Percentiles rank a stretch among this genome's conserved stretches.
Conservation (phyloP, 2,329 filamentous ascomycete species). For the Metarhizium sp. region DNA sequence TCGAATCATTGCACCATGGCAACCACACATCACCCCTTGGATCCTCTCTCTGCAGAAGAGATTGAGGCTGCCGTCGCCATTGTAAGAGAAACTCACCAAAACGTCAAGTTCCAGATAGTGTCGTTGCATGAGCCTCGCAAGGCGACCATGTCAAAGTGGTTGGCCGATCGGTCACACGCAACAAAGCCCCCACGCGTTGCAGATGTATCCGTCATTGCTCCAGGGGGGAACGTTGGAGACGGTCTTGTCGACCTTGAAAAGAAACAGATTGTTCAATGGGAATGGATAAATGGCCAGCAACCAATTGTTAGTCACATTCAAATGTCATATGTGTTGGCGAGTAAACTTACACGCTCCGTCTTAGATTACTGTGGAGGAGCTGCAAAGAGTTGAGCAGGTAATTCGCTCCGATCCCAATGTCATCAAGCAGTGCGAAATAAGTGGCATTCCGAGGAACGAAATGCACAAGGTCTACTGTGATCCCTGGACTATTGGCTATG, state of each 20-base stretch:
- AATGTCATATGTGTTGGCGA: no score
- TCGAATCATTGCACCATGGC: neutral
- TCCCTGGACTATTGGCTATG: slow-evolving; percentile 92
- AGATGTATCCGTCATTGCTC: slow-evolving; percentile 70
- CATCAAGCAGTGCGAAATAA: slow-evolving; percentile 74
- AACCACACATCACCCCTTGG: slow-evolving; percentile 54
- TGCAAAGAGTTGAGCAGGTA: slow-evolving; percentile 67
- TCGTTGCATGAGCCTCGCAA: slow-evolving; percentile 77
- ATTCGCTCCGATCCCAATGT: slow-evolving; percentile 69
- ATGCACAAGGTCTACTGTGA: slow-evolving; percentile 98
- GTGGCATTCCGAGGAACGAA: slow-evolving; percentile 20
- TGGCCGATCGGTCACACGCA: slow-evolving; percentile 49
- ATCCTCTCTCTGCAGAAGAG: slow-evolving; percentile 63
- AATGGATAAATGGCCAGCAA: slow-evolving; percentile 63
- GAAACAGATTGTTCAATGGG: slow-evolving; percentile 60
- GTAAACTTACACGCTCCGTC: no score
- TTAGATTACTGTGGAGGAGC: slow-evolving; percentile 45
- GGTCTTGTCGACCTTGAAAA: slow-evolving; percentile 63
- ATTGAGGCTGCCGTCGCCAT: slow-evolving; percentile 61
- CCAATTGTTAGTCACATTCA: slow-evolving; percentile 45
- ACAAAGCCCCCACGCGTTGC: slow-evolving; percentile 59
- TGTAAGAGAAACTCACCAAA: slow-evolving; percentile 55
- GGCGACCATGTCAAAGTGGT: slow-evolving; percentile 68
- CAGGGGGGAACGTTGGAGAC: slow-evolving; percentile 70
- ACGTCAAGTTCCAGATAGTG: slow-evolving; percentile 72